Percentiles rank a stretch among this genome's conserved stretches.
phyloP scores from a whole-genome alignment of 257 asterid species.

The Gardenia jasminoides region DNA sequence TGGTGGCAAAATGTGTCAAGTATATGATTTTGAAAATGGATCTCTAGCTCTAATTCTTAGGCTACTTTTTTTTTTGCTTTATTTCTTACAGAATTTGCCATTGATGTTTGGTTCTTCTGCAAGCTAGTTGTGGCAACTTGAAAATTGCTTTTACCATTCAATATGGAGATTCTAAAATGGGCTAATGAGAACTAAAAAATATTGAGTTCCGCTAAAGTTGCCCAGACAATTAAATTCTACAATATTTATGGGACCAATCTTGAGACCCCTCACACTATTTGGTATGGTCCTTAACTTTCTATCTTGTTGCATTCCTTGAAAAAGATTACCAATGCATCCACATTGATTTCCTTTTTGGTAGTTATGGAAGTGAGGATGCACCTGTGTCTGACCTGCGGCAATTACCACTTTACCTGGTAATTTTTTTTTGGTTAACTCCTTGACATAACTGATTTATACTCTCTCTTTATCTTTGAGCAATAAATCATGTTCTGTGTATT shows the following conservation, averaged over 20 bases:
- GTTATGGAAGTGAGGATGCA: constrained; percentile 81
- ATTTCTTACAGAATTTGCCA: neutral
- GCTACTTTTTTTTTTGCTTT: neutral
- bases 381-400: constrained; percentile 76
- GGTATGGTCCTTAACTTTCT: constrained; percentile 41
- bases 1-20: neutral
- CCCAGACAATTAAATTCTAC: constrained; percentile 68
- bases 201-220: constrained; percentile 63
- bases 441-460: neutral
- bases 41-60: neutral
- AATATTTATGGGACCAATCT: constrained; percentile 79
- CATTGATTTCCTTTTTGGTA: constrained; percentile 35
- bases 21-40: neutral
- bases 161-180: constrained; percentile 72
- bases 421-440: constrained; percentile 3
- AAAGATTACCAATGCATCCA: neutral
- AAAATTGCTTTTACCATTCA: constrained; percentile 74
- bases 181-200: constrained; percentile 72
- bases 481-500: neutral
- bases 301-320: neutral
- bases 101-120: constrained; percentile 30
- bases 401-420: constrained; percentile 63
- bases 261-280: constrained; percentile 84
- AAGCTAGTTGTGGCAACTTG: constrained; percentile 59
- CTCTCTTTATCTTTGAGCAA: constrained; percentile 17